Conservation (phyloP, 305 asterid genomes). For the Fraxinus sp. region DNA sequence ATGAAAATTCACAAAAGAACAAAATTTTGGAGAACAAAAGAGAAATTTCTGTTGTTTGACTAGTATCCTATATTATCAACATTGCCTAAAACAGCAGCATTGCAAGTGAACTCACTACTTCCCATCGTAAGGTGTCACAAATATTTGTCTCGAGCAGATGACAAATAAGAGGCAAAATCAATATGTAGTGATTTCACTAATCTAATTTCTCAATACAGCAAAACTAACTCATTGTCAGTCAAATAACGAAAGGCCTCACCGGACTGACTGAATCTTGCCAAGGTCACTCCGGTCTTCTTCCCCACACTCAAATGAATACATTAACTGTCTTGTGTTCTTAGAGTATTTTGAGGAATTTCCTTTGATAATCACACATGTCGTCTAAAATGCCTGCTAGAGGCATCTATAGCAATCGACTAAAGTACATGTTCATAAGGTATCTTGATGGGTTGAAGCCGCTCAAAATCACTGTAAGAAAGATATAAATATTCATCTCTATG, state of each 20-base stretch:
- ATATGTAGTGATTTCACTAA: constrained; percentile 22
- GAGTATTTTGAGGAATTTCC: constrained; percentile 21
- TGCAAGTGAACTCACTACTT: neutral
- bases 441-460: constrained; percentile 94
- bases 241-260: neutral
- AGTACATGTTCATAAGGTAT: constrained; percentile 83
- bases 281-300: neutral
- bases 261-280: neutral
- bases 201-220: constrained; percentile 24
- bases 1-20: neutral
- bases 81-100: neutral
- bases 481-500: neutral
- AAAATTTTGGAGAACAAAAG: neutral
- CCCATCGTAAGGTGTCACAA: neutral
- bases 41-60: neutral
- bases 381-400: constrained; percentile 25
- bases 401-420: constrained; percentile 57
- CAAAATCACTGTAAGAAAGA: constrained; percentile 62
- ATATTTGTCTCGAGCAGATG: neutral
- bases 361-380: constrained; percentile 3
- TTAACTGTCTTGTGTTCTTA: constrained; percentile 16
- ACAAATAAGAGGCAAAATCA: neutral
- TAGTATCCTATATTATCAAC: neutral
- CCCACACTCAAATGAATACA: neutral
- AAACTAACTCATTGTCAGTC: constrained; percentile 20